Evolutionary conservation across 345 rosid genomes (phyloP).

Genomic region (Brassica napus): Da-Ae NC_063436.1:9958501-9959000

Average conservation of each 20-base stretch:
- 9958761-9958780: conserved; percentile 97
- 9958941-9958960: background rate
- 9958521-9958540: conserved; percentile 92
- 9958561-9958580: conserved; percentile 71
- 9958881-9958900: conserved; percentile 93
- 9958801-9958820: conserved; percentile 98
- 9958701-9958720: conserved; percentile 94
- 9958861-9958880: conserved; percentile 97
- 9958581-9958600: conserved; percentile 79
- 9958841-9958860: conserved; percentile 96
- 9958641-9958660: conserved; percentile 92
- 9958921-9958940: conserved; percentile 93
- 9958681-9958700: conserved; percentile 72
- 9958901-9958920: conserved; percentile 95
- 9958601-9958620: conserved; percentile 67
- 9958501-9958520: conserved; percentile 73
- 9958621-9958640: conserved; percentile 79
- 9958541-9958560: conserved; percentile 85
- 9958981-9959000: too few species aligned
- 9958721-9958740: conserved; percentile 87
- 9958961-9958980: conserved; percentile 7
- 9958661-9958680: conserved; percentile 81
- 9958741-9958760: conserved; percentile 95
- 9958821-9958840: conserved; percentile 98
- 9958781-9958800: conserved; percentile 90